Evolutionary conservation across 176 grass and related monocot species (phyloP).

Genomic region (Oryza australiensis): DNA sequence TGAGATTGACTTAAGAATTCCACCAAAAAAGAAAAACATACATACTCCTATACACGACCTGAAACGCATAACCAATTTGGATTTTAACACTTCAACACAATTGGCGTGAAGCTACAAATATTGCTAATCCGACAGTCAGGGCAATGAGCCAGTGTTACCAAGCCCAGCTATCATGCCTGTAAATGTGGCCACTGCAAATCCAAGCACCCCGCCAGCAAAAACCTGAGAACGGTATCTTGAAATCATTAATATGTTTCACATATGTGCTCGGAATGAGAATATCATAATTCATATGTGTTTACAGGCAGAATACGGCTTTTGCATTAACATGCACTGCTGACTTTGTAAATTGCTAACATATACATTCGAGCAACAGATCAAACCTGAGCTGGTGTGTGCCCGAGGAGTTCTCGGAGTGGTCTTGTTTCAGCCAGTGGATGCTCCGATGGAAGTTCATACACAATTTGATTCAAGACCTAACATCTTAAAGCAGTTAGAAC

Average conservation of each 20-base stretch:
- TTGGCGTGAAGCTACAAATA: slow-evolving; percentile 32
- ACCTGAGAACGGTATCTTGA: slow-evolving; percentile 42
- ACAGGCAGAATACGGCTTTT: background rate
- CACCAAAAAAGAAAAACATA: slow-evolving; percentile 18
- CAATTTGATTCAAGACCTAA: slow-evolving; percentile 96
- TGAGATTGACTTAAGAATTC: background rate
- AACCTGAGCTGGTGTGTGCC: slow-evolving; percentile 94
- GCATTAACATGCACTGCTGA: background rate
- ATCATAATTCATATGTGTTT: background rate
- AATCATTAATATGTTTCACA: background rate
- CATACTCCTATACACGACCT: slow-evolving; percentile 29
- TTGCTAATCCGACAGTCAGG: slow-evolving; percentile 11
- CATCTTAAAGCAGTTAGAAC: slow-evolving; percentile 37
- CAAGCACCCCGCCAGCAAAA: slow-evolving; percentile 66
- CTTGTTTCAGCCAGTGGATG: slow-evolving; percentile 94
- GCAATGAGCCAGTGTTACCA: slow-evolving; percentile 49
- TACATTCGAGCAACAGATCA: slow-evolving; percentile 13
- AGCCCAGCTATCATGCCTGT: slow-evolving; percentile 51
- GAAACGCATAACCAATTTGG: slow-evolving; percentile 29
- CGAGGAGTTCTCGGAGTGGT: slow-evolving; percentile 83
- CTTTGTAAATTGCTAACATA: background rate
- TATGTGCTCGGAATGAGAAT: background rate
- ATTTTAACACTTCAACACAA: slow-evolving; percentile 30
- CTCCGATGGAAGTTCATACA: slow-evolving; percentile 84
- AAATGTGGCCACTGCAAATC: slow-evolving; percentile 73